Conservation (phyloP, 208 protist genomes). For the Crithidia brevicula region DNA sequence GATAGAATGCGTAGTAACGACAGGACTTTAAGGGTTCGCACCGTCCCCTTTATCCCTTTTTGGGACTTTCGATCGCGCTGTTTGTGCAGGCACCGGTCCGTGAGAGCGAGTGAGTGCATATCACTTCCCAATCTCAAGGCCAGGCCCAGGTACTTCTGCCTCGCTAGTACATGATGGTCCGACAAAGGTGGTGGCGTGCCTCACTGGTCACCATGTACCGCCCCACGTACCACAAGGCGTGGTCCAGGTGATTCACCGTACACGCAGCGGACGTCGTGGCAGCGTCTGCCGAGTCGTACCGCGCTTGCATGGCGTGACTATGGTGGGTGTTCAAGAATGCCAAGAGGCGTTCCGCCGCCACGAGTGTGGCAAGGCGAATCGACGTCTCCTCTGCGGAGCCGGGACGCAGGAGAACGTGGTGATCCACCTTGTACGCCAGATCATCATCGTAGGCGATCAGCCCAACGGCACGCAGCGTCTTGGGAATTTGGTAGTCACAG, state of each 20-base stretch:
- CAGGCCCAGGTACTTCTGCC: too few species aligned
- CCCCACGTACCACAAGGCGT: slow-evolving; percentile 81
- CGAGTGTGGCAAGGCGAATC: slow-evolving; percentile 69
- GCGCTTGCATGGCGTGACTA: background rate
- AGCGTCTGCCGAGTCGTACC: background rate
- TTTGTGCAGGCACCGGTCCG: too few species aligned
- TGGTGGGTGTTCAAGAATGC: slow-evolving; percentile 32
- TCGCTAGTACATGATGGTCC: slow-evolving; percentile 74
- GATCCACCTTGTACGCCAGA: slow-evolving; percentile 52
- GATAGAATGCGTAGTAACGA: too few species aligned
- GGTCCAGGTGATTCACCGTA: slow-evolving; percentile 53
- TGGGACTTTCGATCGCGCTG: too few species aligned
- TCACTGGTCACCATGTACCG: slow-evolving; percentile 41
- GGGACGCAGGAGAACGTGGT: slow-evolving; percentile 46
- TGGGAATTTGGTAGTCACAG: slow-evolving; percentile 91
- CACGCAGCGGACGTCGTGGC: slow-evolving; percentile 4
- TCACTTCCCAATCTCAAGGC: too few species aligned
- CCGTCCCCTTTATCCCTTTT: too few species aligned
- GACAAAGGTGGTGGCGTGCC: slow-evolving; percentile 66
- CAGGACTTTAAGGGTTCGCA: too few species aligned
- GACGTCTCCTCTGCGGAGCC: slow-evolving; percentile 58
- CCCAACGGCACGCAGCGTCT: slow-evolving; percentile 64
- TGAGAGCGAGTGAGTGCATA: too few species aligned
- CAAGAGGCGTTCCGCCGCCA: slow-evolving; percentile 55
- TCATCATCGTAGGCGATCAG: slow-evolving; percentile 61